Percentiles rank a stretch among this genome's conserved stretches.
phyloP scores from a whole-genome alignment of 1,284 basidiomycete genomes.

The Puccinia sorghi region DNA sequence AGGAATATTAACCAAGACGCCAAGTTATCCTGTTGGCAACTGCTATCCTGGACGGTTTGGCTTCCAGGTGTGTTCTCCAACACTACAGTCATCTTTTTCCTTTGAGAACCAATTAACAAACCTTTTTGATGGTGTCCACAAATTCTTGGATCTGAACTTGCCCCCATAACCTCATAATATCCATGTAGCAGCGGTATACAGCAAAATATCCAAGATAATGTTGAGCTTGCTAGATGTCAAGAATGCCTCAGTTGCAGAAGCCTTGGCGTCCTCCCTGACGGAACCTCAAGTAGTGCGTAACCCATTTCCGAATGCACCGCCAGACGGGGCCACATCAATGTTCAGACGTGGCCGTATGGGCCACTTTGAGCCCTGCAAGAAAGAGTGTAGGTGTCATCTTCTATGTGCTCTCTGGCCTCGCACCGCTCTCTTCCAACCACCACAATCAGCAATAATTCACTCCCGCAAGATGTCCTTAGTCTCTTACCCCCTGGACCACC shows the following conservation, averaged over 20 bases:
- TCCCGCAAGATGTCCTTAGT: too few species aligned
- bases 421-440: too few species aligned
- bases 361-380: too few species aligned
- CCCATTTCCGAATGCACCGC: not conserved
- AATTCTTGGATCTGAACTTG: not conserved
- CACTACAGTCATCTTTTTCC: too few species aligned
- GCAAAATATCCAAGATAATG: not conserved
- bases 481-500: too few species aligned
- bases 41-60: conserved; percentile 28
- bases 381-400: too few species aligned
- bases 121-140: too few species aligned
- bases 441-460: too few species aligned
- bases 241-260: not conserved
- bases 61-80: conserved; percentile 7
- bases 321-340: too few species aligned
- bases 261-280: not conserved
- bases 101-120: too few species aligned
- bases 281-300: not conserved
- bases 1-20: conserved; percentile 17
- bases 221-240: not conserved
- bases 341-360: too few species aligned
- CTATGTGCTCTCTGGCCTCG: too few species aligned
- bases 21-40: conserved; percentile 10
- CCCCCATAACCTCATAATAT: not conserved
- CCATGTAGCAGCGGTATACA: not conserved